Evolutionary conservation across 2,329 filamentous ascomycete species (phyloP), one percentile per base, ranked within the genome.

Genomic region (Penicillium brevicompactum): DNA sequence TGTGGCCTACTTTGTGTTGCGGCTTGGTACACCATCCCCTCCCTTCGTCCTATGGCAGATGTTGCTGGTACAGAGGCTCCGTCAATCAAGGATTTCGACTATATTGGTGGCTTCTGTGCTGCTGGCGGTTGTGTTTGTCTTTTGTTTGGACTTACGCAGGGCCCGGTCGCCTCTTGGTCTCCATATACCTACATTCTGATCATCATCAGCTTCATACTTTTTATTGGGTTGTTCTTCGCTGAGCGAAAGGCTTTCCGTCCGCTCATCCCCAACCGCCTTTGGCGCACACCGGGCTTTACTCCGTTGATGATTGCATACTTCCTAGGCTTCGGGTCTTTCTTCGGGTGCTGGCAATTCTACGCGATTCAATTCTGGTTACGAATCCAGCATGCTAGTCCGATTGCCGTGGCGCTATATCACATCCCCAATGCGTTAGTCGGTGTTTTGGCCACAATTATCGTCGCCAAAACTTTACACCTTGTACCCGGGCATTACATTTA

Each of bases 141-240:
- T 60, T 82, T 84, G 53, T 81, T 85, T 49, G 80, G 81, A 0
- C 81, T 81, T 70, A 85, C 84, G 38, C 80, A 83, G 62, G 80
- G 78, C 2, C 75, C 78, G 0, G 73, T 78, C 1, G 77, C 78
- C 4, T 75, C 77, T 0, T 83, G 81, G 81, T 60, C 74, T 4
- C 69, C 78, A 0, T 82, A 83, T 62, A 76, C 81, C 13, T 79
- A 77, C 58, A 70, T 75, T 1, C 60, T 78, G 7, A 71, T 82
- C 1, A 76, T 80, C 22, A 55, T 83, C 3, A 80, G 80, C 4
- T 45, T 81, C n/a, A 49, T 81, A 0, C 67, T 81, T 14, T 65
- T 82, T 18, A 66, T 70, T 4, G 69, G 73, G 1, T 80, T 83
- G 57, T 76, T 82, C 64, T 76, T 74, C 60, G 67, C 78, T 11